Base-by-base conservation (phyloP, 192 early-diverging fungal species). In the Mortierella antarctica region DNA sequence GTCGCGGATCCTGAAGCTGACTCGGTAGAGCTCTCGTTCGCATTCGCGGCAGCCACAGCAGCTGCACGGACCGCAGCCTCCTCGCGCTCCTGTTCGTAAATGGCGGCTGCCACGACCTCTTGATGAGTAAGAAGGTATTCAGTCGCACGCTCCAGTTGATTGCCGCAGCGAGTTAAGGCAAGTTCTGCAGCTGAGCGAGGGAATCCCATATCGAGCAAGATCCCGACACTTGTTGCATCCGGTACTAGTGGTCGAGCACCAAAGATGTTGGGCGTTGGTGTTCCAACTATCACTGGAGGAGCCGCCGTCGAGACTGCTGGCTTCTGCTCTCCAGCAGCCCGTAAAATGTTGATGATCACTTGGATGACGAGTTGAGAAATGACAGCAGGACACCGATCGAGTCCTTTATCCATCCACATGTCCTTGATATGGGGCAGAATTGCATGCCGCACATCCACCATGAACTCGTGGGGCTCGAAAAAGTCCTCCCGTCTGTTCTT, bases 151-250 rank as follows among this genome's bases (percentile, higher is more conserved):
- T 86, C 86, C 6, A 97, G 83, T 60, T 93, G 93, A 67, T 94
- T 94, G n/a, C 82, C 85, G 60, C 89, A 92, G 3, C 95, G 89
- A 40, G 91, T 84, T 42, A 99, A 77, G 6, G 96, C 96, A 21
- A 80, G 85, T 70, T 93, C 94, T 2, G 96, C 95, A 11, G 91
- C 92, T 18, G 85, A 83, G 12, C 91, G 86, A 6, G 92, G 83
- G 74, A 97, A 99, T 0, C 97, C 97, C 95, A 99, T 95, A 23
- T 94, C 91, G 14, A 92, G 76, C 14, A 98, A 84, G 51, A 91
- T 90, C n/a, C 89, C 84, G 15, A 97, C 83, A 46, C 86, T 83
- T 10, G 83, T 84, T 40, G 87, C 86, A 82, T 95, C 90, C 6
- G 94, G 86, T 39, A 88, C 84, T 21, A 87, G 60, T 4, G 84